Evolutionary conservation across 1,284 basidiomycete species (phyloP).

Genomic region (Apiotrichum veenhuisii): DNA sequence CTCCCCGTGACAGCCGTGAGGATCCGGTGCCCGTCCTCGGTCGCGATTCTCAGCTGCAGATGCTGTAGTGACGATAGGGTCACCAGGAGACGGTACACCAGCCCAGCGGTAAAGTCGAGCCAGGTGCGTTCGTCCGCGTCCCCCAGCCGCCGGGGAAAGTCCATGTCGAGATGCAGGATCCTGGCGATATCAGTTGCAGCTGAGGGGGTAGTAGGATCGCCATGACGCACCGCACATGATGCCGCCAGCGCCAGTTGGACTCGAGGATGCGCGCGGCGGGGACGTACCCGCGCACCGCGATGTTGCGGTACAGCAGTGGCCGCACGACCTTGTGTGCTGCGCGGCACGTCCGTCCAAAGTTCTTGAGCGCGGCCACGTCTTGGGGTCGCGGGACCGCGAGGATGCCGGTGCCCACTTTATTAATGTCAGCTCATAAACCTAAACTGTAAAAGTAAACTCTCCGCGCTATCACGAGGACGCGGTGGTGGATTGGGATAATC

Average conservation of each 20-base stretch:
- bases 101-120: background rate
- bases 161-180: background rate
- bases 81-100: background rate
- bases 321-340: background rate
- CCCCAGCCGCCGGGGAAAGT: background rate
- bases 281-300: background rate
- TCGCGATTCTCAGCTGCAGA: background rate
- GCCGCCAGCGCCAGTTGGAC: background rate
- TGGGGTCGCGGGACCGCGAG: background rate
- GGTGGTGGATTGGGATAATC: no score
- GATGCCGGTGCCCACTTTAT: background rate
- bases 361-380: background rate
- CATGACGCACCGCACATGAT: background rate
- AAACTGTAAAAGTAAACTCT: no score
- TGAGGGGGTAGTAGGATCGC: background rate
- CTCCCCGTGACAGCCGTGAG: background rate
- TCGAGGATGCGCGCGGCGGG: background rate
- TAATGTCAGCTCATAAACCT: background rate
- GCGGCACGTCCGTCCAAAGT: background rate
- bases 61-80: background rate
- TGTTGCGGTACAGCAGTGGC: background rate
- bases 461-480: no score
- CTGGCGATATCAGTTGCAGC: background rate
- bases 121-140: background rate
- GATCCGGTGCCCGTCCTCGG: background rate